Evolutionary conservation across 805 yeast species (phyloP).

Genomic region (Metschnikowia continentalis): DNA sequence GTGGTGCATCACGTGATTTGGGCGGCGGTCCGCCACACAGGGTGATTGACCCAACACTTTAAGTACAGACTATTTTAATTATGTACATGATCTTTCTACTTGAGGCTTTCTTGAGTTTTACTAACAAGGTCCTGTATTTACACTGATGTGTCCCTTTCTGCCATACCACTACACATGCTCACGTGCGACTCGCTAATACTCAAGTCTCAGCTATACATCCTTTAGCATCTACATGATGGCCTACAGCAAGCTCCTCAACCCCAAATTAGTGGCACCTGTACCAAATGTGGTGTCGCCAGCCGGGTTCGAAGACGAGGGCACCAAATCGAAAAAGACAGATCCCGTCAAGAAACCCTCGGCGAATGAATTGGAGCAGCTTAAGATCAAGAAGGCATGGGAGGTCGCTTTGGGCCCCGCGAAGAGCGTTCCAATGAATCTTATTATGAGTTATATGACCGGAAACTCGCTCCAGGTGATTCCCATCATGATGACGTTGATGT

Average conservation of each 20-base stretch:
- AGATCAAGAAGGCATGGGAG: slow-evolving; percentile 77
- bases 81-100: too few species aligned
- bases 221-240: slow-evolving; percentile 6
- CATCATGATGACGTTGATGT: slow-evolving; percentile 81
- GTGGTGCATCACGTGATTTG: neutral
- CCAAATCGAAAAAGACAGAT: slow-evolving; percentile 3
- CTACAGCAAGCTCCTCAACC: slow-evolving; percentile 11
- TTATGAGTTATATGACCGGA: slow-evolving; percentile 93
- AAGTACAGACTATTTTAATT: too few species aligned
- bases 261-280: slow-evolving; percentile 8
- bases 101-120: too few species aligned
- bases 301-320: slow-evolving; percentile 14
- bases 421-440: slow-evolving; percentile 77
- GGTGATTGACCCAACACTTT: neutral
- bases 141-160: neutral
- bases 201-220: neutral
- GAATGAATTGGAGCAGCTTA: slow-evolving; percentile 33
- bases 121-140: too few species aligned
- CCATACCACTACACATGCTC: neutral
- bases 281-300: slow-evolving; percentile 16
- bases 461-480: slow-evolving; percentile 86
- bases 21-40: neutral
- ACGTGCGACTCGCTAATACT: neutral
- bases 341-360: slow-evolving; percentile 16
- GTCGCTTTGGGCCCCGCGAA: slow-evolving; percentile 79